Evolutionary conservation across 2,329 filamentous ascomycete genomes (phyloP).

Genomic region (Alternaria viburni): DNA sequence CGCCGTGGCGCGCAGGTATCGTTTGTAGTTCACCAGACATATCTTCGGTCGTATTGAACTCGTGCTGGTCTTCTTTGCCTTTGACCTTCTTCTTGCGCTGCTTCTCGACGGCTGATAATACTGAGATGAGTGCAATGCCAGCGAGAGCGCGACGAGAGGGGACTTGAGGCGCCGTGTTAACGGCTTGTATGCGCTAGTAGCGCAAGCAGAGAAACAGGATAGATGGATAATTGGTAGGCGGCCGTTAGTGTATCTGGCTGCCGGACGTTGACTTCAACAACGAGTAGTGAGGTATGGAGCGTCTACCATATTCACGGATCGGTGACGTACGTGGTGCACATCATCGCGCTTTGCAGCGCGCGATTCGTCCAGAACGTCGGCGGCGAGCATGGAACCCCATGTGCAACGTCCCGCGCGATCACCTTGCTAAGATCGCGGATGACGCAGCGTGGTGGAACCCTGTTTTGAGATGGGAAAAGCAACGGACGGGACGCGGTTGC

Average conservation of each 20-base stretch:
- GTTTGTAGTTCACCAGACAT: slow-evolving; percentile 53
- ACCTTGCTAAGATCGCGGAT: slow-evolving; percentile 20
- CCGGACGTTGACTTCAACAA: slow-evolving; percentile 6
- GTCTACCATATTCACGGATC: slow-evolving; percentile 14
- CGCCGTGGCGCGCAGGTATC: slow-evolving; percentile 58
- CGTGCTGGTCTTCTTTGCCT: slow-evolving; percentile 12
- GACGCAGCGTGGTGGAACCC: slow-evolving; percentile 30
- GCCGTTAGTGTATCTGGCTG: slow-evolving; percentile 4
- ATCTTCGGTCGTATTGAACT: slow-evolving; percentile 25
- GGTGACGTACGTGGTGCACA: slow-evolving; percentile 23
- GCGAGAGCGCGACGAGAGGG: slow-evolving; percentile 43
- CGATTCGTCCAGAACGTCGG: slow-evolving; percentile 16
- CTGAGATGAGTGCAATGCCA: slow-evolving; percentile 43
- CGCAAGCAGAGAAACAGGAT: slow-evolving; percentile 7
- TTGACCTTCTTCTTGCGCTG: slow-evolving; percentile 35
- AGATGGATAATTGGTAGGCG: not conserved
- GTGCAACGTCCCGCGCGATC: slow-evolving; percentile 21
- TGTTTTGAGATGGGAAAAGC: slow-evolving; percentile 23
- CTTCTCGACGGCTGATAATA: slow-evolving; percentile 42
- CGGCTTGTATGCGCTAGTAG: slow-evolving; percentile 1
- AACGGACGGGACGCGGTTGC: slow-evolving; percentile 12
- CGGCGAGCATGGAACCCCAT: slow-evolving; percentile 29
- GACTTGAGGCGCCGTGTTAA: slow-evolving; percentile 41
- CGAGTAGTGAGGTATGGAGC: slow-evolving; percentile 11
- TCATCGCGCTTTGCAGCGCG: slow-evolving; percentile 3